Evolutionary conservation across 2,329 filamentous ascomycete species (phyloP).

Genomic region (Alternaria triticimaculans): DNA sequence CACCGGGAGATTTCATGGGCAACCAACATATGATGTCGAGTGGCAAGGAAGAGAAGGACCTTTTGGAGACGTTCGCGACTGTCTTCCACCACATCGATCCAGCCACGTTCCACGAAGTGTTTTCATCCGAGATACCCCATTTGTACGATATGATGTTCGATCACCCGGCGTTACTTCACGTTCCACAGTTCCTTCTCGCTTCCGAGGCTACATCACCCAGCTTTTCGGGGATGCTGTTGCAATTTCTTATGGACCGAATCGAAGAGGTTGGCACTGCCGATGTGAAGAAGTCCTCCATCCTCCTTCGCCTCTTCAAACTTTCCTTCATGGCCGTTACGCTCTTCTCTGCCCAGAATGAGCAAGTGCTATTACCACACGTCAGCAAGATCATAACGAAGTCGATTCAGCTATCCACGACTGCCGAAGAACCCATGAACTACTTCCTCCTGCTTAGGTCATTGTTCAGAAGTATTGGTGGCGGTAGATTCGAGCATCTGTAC

Average conservation of each 20-base stretch:
- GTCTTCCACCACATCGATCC: conserved; percentile 99
- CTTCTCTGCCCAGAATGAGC: conserved; percentile 93
- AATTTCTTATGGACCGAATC: conserved; percentile 96
- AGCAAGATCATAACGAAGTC: conserved; percentile 97
- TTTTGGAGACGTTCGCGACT: conserved; percentile 96
- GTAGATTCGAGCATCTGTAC: conserved; percentile 96
- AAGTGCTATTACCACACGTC: conserved; percentile 92
- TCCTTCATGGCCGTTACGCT: conserved; percentile 99
- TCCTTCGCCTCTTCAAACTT: conserved; percentile 93
- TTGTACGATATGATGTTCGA: conserved; percentile 98
- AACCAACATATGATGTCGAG: conserved; percentile 95
- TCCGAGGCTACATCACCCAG: conserved; percentile 97
- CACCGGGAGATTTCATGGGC: conserved; percentile 88
- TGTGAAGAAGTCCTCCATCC: conserved; percentile 88
- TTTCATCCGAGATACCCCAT: conserved; percentile 94
- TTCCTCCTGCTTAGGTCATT: conserved; percentile 90
- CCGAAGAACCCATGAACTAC: conserved; percentile 98
- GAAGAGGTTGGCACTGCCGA: conserved; percentile 93
- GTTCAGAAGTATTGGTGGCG: conserved; percentile 95
- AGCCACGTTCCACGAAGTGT: conserved; percentile 97
- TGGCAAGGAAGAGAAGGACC: conserved; percentile 94
- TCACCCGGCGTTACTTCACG: conserved; percentile 89
- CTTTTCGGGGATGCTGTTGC: conserved; percentile 96
- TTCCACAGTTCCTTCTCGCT: conserved; percentile 98
- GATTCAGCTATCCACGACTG: conserved; percentile 92